These are phyloP conservation scores for Termitomyces sp. DNA, from an alignment of 768 basidiomycete genomes.

Conservation along the genomic window DNA sequence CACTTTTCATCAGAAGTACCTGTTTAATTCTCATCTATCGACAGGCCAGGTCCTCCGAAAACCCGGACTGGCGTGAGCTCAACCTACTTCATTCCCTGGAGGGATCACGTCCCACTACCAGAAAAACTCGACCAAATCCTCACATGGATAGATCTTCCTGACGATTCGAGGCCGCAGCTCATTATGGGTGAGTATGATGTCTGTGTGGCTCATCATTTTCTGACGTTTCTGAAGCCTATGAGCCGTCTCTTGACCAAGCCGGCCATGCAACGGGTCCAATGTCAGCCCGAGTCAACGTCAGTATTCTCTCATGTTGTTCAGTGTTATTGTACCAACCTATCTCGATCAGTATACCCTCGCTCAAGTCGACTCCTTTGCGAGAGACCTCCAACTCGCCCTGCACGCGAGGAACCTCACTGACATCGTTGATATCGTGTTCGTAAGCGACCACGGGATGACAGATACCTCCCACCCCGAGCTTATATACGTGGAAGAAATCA, in stretches of 20 bases:
- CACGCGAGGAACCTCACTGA: constrained; percentile 69
- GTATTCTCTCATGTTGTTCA: constrained; percentile 15
- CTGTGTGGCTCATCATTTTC: constrained; percentile 12
- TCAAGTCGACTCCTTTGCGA: constrained; percentile 71
- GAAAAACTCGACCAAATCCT: constrained; percentile 76
- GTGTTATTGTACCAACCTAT: background rate
- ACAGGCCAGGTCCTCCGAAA: constrained; percentile 78
- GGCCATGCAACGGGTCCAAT: constrained; percentile 70
- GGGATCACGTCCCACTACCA: constrained; percentile 59
- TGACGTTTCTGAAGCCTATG: constrained; percentile 50
- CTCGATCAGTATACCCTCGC: constrained; percentile 51
- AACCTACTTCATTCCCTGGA: constrained; percentile 79
- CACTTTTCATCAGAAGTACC: background rate
- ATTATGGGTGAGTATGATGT: constrained; percentile 50
- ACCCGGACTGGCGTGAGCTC: constrained; percentile 61
- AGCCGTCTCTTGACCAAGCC: constrained; percentile 83
- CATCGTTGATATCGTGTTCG: constrained; percentile 85
- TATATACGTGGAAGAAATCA: constrained; percentile 77
- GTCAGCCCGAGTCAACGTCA: constrained; percentile 66
- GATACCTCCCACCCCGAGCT: constrained; percentile 76
- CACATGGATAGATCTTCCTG: constrained; percentile 76
- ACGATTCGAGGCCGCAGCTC: constrained; percentile 68
- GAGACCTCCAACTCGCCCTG: constrained; percentile 58
- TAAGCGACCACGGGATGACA: constrained; percentile 90
- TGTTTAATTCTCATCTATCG: background rate